Evolutionary conservation across 176 grass and related monocot genomes (phyloP).

Genomic region (Pontederia crassipes): DNA sequence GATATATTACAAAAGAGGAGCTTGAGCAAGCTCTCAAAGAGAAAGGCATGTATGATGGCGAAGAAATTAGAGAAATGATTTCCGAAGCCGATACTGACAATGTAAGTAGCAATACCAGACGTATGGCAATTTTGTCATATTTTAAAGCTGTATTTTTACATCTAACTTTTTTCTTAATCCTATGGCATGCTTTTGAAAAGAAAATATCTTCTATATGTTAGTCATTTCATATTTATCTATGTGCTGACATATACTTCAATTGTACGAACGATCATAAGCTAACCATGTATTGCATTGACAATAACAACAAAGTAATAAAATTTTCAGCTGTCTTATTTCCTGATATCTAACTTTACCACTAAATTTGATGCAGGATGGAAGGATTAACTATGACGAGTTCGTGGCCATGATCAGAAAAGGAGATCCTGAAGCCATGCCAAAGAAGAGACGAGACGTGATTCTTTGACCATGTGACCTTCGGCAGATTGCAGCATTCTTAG

Average conservation of each 20-base stretch:
- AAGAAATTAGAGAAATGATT: constrained; percentile 8
- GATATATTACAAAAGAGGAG: constrained; percentile 13
- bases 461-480: not conserved
- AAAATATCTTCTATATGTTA: too few relatives aligned
- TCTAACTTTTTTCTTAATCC: not conserved
- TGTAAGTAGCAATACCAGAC: not conserved
- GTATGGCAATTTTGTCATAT: not conserved
- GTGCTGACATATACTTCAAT: too few relatives aligned
- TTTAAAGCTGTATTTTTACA: not conserved
- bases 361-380: constrained; percentile 9
- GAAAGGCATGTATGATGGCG: constrained; percentile 12
- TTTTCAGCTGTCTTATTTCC: not conserved
- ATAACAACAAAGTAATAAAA: too few relatives aligned
- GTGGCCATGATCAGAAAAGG: constrained; percentile 16
- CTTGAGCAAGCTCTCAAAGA: constrained; percentile 17
- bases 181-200: too few relatives aligned
- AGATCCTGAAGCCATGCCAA: constrained; percentile 1
- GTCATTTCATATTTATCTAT: too few relatives aligned
- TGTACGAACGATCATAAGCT: too few relatives aligned
- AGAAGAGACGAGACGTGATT: constrained; percentile 1
- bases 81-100: constrained; percentile 12
- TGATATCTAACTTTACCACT: not conserved
- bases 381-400: constrained; percentile 16
- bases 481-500: too few relatives aligned
- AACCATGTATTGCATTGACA: too few relatives aligned